Percentiles rank a stretch among this genome's conserved stretches.
Evolutionary conservation across 2,329 filamentous ascomycete species (phyloP).

Genomic region (Cercospora sp.): DNA sequence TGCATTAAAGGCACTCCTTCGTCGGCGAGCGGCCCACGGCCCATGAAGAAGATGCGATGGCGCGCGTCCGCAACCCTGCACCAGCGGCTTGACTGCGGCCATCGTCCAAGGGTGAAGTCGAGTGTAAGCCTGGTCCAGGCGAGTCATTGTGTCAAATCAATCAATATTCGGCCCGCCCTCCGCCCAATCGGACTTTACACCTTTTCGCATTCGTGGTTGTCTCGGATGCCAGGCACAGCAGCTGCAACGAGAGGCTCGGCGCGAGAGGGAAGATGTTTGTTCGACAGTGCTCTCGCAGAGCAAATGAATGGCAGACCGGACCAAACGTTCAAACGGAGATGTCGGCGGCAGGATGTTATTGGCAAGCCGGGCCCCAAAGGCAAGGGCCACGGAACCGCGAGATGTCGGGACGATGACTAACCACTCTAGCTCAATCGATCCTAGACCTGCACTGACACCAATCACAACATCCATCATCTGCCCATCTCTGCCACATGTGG

Average conservation of each 20-base stretch:
- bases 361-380: background rate
- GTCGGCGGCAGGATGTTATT: background rate
- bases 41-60: background rate
- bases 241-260: background rate
- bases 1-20: background rate
- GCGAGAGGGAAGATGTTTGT: background rate
- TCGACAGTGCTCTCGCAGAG: background rate
- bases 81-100: background rate
- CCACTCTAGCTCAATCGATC: background rate
- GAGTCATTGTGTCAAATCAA: constrained; percentile 5
- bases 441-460: background rate
- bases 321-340: background rate
- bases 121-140: background rate
- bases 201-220: background rate
- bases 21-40: background rate
- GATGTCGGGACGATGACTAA: background rate
- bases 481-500: background rate
- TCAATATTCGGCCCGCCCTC: background rate
- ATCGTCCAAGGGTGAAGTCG: background rate
- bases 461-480: background rate
- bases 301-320: background rate
- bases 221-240: background rate
- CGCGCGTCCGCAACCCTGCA: background rate
- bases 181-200: background rate
- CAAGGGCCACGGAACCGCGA: background rate